Evolutionary conservation across 2,329 filamentous ascomycete species (phyloP).

Genomic region (Diaporthe vexans): DNA sequence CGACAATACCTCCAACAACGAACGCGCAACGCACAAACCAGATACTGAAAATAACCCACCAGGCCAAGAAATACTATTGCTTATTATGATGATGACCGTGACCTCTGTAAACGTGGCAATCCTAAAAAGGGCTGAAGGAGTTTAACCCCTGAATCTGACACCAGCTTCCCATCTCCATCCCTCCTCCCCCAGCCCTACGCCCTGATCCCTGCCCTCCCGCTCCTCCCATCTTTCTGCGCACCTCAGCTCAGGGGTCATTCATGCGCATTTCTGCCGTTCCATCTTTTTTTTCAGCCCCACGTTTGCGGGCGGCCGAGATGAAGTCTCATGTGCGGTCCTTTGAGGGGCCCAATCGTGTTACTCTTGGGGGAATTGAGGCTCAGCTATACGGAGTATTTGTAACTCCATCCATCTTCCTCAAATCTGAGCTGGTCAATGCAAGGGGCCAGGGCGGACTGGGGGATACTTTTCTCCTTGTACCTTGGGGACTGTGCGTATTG

Average conservation of each 20-base stretch:
- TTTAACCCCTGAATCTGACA: conserved; percentile 17
- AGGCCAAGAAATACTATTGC: not conserved
- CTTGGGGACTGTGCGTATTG: conserved; percentile 7
- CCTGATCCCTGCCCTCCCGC: conserved; percentile 23
- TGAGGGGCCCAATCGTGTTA: not conserved
- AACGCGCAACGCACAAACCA: not conserved
- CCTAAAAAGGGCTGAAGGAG: conserved; percentile 18
- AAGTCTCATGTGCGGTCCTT: conserved; percentile 11
- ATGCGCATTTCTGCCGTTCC: conserved; percentile 12
- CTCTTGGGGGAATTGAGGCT: not conserved
- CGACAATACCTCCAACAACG: not conserved
- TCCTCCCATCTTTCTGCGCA: not conserved
- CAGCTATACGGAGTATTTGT: conserved; percentile 23
- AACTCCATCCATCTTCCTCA: conserved; percentile 11
- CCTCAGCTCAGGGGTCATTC: conserved; percentile 30
- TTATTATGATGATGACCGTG: not conserved
- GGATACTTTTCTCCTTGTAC: not conserved
- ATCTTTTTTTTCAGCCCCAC: conserved; percentile 17
- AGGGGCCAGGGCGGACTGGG: not conserved
- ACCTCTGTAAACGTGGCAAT: not conserved
- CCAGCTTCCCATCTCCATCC: not conserved
- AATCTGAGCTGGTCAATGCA: conserved; percentile 22
- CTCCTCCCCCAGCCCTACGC: conserved; percentile 28
- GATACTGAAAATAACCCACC: conserved; percentile 7
- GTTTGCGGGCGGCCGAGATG: conserved; percentile 4